Evolutionary conservation across 306 rosid species (phyloP).

Genomic region (Cicer yamashitae): DNA sequence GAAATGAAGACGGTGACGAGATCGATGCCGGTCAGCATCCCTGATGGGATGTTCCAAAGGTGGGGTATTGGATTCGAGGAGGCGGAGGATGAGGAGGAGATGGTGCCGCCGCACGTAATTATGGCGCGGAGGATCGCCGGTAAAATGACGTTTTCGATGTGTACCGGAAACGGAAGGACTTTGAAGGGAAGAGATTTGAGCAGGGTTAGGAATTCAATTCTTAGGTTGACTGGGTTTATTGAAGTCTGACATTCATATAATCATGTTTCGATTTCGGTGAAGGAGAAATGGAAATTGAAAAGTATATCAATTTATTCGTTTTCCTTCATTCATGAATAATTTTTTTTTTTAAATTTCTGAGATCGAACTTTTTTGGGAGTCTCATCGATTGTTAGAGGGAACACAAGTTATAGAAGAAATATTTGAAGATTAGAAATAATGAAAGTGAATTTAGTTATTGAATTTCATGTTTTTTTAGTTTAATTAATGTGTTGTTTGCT

Average conservation of each 20-base stretch:
- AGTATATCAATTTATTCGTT: too few species aligned
- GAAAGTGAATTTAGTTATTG: background rate
- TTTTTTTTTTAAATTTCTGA: slow-evolving; percentile 8
- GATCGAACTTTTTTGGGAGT: slow-evolving; percentile 15
- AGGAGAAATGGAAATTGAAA: background rate
- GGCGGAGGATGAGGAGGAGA: slow-evolving; percentile 52
- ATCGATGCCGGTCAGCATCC: slow-evolving; percentile 72
- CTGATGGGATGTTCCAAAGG: slow-evolving; percentile 38
- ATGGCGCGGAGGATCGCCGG: slow-evolving; percentile 61
- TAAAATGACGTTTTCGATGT: slow-evolving; percentile 74
- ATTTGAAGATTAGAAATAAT: background rate
- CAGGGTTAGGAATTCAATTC: slow-evolving; percentile 80
- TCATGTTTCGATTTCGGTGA: background rate
- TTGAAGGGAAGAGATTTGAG: slow-evolving; percentile 91
- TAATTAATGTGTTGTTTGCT: background rate
- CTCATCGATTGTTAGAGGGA: slow-evolving; percentile 11
- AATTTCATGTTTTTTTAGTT: background rate
- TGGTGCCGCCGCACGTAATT: slow-evolving; percentile 89
- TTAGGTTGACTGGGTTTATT: slow-evolving; percentile 88
- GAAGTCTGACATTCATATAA: slow-evolving; percentile 48
- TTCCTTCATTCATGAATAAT: too few species aligned
- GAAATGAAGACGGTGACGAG: slow-evolving; percentile 25
- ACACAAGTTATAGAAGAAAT: background rate
- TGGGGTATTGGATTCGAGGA: background rate
- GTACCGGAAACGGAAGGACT: slow-evolving; percentile 83